Percentiles rank a stretch among this genome's conserved stretches.
phyloP scores from a whole-genome alignment of 106 monocot species.

The Vanilla planifolia region DNA sequence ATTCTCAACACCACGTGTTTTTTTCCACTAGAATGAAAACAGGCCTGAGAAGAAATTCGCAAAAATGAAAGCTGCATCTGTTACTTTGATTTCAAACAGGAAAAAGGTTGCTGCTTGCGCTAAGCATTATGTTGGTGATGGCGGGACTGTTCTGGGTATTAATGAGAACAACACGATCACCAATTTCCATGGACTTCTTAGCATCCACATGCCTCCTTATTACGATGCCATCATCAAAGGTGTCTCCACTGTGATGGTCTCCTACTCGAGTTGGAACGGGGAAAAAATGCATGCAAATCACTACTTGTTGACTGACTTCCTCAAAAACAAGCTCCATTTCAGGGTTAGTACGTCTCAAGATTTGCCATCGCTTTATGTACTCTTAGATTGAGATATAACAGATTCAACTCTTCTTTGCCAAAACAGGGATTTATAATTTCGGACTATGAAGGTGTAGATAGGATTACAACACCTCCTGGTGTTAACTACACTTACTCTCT shows the following conservation, averaged over 20 bases:
- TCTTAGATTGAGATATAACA: neutral
- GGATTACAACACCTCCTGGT: slow-evolving; percentile 31
- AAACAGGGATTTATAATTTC: slow-evolving; percentile 63
- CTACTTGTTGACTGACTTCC: slow-evolving; percentile 51
- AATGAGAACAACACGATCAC: slow-evolving; percentile 62
- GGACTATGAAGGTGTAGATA: slow-evolving; percentile 60
- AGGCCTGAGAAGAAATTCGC: neutral
- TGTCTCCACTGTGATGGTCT: slow-evolving; percentile 69
- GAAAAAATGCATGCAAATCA: slow-evolving; percentile 80
- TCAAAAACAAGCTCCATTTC: slow-evolving; percentile 62
- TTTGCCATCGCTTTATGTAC: neutral
- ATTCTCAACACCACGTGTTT: no score
- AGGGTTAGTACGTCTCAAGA: slow-evolving; percentile 31
- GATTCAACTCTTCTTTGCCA: neutral
- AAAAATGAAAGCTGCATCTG: neutral
- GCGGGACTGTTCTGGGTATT: slow-evolving; percentile 49
- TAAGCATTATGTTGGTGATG: slow-evolving; percentile 74
- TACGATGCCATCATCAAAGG: slow-evolving; percentile 53
- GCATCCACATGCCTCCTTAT: slow-evolving; percentile 78
- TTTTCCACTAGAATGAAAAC: no score
- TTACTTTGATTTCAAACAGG: slow-evolving; percentile 11
- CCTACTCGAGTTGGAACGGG: slow-evolving; percentile 89
- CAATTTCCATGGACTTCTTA: slow-evolving; percentile 32
- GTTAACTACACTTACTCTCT: slow-evolving; percentile 58
- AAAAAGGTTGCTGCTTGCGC: slow-evolving; percentile 59